Evolutionary conservation across 2,329 filamentous ascomycete genomes (phyloP).

Genomic region (Calonectria multiphialidica): DNA sequence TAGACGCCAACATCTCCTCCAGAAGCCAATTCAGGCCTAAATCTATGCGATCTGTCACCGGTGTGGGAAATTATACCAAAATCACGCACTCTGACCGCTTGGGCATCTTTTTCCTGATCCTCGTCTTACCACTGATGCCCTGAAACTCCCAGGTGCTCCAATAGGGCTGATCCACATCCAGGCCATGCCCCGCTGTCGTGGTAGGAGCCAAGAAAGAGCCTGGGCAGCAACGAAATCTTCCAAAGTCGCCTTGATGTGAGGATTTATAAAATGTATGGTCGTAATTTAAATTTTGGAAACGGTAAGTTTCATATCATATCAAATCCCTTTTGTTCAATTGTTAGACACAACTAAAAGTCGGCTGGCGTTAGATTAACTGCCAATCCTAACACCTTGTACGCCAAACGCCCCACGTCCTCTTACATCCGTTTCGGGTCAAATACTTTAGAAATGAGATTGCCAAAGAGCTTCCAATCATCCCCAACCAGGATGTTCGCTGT

Average conservation of each 20-base stretch:
- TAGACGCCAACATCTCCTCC: background rate
- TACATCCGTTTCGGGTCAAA: slow-evolving; percentile 4
- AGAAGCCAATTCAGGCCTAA: slow-evolving; percentile 12
- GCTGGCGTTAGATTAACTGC: background rate
- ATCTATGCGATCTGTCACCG: slow-evolving; percentile 32
- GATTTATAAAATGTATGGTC: slow-evolving; percentile 26
- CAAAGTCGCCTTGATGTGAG: too few species aligned
- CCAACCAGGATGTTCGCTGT: slow-evolving; percentile 6
- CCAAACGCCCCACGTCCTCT: slow-evolving; percentile 19
- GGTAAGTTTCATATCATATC: background rate
- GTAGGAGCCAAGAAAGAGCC: slow-evolving; percentile 17
- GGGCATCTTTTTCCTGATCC: slow-evolving; percentile 24
- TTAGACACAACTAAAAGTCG: background rate
- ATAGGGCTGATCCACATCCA: slow-evolving; percentile 46
- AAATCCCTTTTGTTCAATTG: background rate
- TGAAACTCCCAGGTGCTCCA: slow-evolving; percentile 34
- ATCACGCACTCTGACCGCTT: slow-evolving; percentile 18
- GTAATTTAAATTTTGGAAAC: slow-evolving; percentile 9
- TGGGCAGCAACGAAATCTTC: slow-evolving; percentile 44
- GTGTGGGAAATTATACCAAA: slow-evolving; percentile 2
- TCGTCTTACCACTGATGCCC: slow-evolving; percentile 35
- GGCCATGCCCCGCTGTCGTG: slow-evolving; percentile 27
- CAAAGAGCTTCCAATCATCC: background rate
- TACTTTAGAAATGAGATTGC: slow-evolving; percentile 23
- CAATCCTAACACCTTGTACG: background rate